A percentile compares a stretch with the other conserved stretches of the same genome.
phyloP scores from a whole-genome alignment of 495 filamentous ascomycete species.

The Neurospora intermedia region DNA sequence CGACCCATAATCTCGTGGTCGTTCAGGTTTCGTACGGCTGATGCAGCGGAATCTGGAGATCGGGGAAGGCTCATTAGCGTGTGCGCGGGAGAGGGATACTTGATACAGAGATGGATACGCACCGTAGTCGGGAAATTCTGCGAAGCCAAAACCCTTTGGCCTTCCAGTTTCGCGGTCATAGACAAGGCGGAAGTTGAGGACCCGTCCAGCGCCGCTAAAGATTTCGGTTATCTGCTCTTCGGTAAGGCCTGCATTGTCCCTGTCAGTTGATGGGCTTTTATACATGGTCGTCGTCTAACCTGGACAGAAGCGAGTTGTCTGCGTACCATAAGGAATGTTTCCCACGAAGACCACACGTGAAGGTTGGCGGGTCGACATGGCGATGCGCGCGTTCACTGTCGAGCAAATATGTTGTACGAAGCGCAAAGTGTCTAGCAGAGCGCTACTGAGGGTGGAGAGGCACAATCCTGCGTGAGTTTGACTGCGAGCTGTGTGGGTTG shows the following conservation, averaged over 20 bases:
- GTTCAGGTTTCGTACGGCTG: slow-evolving; percentile 91
- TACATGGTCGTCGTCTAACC: not conserved
- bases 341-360: slow-evolving; percentile 68
- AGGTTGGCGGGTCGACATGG: slow-evolving; percentile 43
- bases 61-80: not conserved
- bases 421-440: not conserved
- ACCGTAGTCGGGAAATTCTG: slow-evolving; percentile 76
- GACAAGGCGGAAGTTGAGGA: slow-evolving; percentile 86
- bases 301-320: not conserved
- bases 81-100: not conserved
- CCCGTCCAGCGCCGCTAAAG: slow-evolving; percentile 75
- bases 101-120: not conserved
- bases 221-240: slow-evolving; percentile 92
- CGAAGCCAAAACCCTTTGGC: slow-evolving; percentile 94
- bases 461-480: not conserved
- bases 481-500: not conserved
- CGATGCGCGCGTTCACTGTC: slow-evolving; percentile 2
- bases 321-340: slow-evolving; percentile 64
- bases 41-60: slow-evolving; percentile 71
- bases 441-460: not conserved
- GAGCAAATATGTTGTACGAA: not conserved
- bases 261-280: slow-evolving; percentile 1
- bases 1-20: slow-evolving; percentile 93
- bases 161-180: slow-evolving; percentile 92
- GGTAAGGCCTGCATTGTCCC: slow-evolving; percentile 53